Conservation (phyloP, 352 stramenopile genomes). For the Globisporangium canariense region DNA sequence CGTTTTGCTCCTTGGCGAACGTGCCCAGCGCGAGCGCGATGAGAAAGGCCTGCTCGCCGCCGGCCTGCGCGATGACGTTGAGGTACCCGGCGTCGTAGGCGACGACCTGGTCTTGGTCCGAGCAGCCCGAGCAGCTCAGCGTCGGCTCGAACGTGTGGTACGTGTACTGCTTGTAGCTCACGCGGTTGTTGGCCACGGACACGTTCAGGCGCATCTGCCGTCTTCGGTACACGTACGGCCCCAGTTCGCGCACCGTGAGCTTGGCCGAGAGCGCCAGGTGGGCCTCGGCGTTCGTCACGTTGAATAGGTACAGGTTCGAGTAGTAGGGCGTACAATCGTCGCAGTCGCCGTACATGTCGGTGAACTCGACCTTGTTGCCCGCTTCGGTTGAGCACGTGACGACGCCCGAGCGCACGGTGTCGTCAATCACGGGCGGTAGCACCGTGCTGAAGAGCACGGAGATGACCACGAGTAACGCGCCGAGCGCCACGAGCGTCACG, state of each 20-base stretch:
- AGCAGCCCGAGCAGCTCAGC: constrained; percentile 54
- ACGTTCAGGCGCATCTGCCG: constrained; percentile 64
- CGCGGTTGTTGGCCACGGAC: constrained; percentile 40
- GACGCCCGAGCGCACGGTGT: constrained; percentile 34
- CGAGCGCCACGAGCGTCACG: constrained; percentile 28
- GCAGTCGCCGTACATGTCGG: constrained; percentile 68
- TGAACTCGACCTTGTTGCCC: constrained; percentile 38
- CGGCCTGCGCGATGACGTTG: constrained; percentile 56
- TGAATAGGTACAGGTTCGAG: constrained; percentile 61
- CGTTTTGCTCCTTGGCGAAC: constrained; percentile 30
- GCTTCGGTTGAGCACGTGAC: constrained; percentile 38
- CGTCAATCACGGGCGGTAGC: constrained; percentile 49
- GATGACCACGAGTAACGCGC: constrained; percentile 30
- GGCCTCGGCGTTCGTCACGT: constrained; percentile 71
- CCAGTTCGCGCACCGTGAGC: constrained; percentile 61
- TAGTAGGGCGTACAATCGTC: constrained; percentile 78
- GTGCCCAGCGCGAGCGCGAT: constrained; percentile 37
- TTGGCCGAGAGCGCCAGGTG: constrained; percentile 47
- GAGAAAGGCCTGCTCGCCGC: constrained; percentile 60
- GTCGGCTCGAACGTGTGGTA: constrained; percentile 58
- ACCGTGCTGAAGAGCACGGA: constrained; percentile 52
- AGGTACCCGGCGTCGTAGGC: constrained; percentile 66
- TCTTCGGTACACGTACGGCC: constrained; percentile 68
- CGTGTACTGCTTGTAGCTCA: constrained; percentile 79
- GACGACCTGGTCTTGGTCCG: constrained; percentile 51